These are phyloP conservation scores for Anisogramma anomala DNA, from an alignment of 2,329 filamentous ascomycete species.

Conservation along the genomic window DNA sequence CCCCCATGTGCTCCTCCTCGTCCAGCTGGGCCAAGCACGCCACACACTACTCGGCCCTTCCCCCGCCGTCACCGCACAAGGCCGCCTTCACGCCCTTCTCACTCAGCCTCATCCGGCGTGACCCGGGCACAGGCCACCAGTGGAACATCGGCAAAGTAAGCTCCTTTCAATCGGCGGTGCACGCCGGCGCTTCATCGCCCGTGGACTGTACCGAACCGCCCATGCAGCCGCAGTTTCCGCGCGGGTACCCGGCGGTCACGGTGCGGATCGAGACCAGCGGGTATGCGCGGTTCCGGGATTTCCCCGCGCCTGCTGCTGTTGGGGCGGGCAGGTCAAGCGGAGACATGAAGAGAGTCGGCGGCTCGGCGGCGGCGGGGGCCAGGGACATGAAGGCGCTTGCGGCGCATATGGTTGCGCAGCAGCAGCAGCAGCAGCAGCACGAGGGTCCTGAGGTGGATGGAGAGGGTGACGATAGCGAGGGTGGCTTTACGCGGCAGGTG, in stretches of 20 bases:
- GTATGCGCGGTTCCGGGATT: constrained; percentile 45
- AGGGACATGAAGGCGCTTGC: constrained; percentile 15
- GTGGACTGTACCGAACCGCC: constrained; percentile 17
- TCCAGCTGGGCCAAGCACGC: constrained; percentile 11
- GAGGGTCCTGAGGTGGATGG: constrained; percentile 2
- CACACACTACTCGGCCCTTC: constrained; percentile 19
- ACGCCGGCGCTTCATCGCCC: constrained; percentile 30
- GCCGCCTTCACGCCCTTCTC: constrained; percentile 34
- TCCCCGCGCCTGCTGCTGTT: constrained; percentile 28
- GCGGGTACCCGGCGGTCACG: constrained; percentile 32
- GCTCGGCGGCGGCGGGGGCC: no score
- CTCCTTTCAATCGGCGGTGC: constrained; percentile 41
- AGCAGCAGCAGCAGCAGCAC: constrained; percentile 1
- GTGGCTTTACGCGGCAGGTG: constrained; percentile 42
- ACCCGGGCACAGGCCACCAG: constrained; percentile 55
- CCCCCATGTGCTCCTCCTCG: constrained; percentile 12
- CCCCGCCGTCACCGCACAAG: constrained; percentile 26
- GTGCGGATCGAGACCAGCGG: constrained; percentile 44
- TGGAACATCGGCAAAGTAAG: constrained; percentile 64
- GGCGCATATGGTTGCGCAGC: constrained; percentile 6
- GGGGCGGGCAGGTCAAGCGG: no score
- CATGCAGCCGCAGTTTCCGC: constrained; percentile 15
- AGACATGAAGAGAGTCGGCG: no score
- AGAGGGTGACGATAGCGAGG: constrained; percentile 17
- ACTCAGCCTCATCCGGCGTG: constrained; percentile 59